A percentile compares a stretch with the other conserved stretches of the same genome.
Evolutionary conservation across 2,329 filamentous ascomycete genomes (phyloP).

Genomic region (Erysiphe pulchra): DNA sequence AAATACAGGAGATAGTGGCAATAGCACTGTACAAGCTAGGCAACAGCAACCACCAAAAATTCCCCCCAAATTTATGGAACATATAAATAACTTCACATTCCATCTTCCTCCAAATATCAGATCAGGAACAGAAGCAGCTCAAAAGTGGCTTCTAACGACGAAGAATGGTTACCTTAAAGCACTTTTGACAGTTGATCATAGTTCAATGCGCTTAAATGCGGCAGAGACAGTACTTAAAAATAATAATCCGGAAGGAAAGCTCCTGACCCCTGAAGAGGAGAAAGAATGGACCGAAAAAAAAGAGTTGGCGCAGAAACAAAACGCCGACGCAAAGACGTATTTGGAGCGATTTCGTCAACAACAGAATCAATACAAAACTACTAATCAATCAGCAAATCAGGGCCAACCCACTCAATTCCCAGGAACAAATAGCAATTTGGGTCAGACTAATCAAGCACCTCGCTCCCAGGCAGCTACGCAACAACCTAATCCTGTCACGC

Average conservation of each 20-base stretch:
- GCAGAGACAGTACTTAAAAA: conserved; percentile 20
- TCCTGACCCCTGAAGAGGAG: conserved; percentile 22
- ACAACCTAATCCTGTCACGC: conserved; percentile 11
- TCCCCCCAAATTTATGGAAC: conserved; percentile 16
- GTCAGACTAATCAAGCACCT: background rate
- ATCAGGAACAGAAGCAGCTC: conserved; percentile 18
- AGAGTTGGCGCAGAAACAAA: conserved; percentile 19
- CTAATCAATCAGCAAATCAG: conserved; percentile 7
- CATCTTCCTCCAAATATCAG: conserved; percentile 18
- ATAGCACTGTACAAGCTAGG: conserved; percentile 4
- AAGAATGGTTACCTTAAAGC: conserved; percentile 23
- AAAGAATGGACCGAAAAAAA: conserved; percentile 20
- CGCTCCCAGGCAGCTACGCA: conserved; percentile 11
- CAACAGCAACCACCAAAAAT: conserved; percentile 6
- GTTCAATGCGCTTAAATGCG: conserved; percentile 16
- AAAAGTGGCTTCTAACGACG: conserved; percentile 23
- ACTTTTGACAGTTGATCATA: conserved; percentile 23
- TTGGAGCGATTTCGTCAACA: conserved; percentile 21
- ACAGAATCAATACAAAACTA: conserved; percentile 11
- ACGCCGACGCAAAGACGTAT: conserved; percentile 22
- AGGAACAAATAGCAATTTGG: background rate
- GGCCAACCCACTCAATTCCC: conserved; percentile 1
- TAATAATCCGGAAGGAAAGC: conserved; percentile 18
- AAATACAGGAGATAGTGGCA: conserved; percentile 2
- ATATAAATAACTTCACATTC: conserved; percentile 23